Percentiles rank a stretch among this genome's conserved stretches.
phyloP scores from a whole-genome alignment of 148 eudicot species.

The Nyssa sinensis region DNA sequence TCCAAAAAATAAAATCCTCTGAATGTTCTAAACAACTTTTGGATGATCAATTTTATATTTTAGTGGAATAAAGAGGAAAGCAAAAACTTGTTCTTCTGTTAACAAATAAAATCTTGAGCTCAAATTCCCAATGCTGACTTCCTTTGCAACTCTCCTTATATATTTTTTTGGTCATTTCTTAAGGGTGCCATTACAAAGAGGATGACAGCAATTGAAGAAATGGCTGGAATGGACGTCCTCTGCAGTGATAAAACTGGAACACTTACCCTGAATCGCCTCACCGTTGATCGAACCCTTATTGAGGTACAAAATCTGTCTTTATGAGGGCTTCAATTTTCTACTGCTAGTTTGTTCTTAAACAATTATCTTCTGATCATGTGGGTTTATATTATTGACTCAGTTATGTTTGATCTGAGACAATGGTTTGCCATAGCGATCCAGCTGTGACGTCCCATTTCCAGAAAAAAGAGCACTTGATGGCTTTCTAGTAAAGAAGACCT shows the following conservation, averaged over 20 bases:
- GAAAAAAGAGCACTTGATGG: too few relatives aligned
- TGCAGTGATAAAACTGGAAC: constrained; percentile 85
- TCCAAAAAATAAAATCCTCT: too few relatives aligned
- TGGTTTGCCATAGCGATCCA: background rate
- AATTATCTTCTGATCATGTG: background rate
- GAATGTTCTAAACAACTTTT: background rate
- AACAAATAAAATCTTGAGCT: background rate
- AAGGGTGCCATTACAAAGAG: constrained; percentile 83
- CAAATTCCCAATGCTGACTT: background rate
- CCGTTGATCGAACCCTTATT: constrained; percentile 64
- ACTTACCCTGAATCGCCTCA: constrained; percentile 63
- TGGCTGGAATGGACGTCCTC: constrained; percentile 88
- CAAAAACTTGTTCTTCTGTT: background rate
- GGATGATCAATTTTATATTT: background rate
- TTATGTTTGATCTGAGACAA: background rate
- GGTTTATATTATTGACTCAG: background rate
- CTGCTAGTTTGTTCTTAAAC: constrained; percentile 1
- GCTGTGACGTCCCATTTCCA: background rate
- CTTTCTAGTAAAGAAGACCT: too few relatives aligned
- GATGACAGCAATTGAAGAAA: constrained; percentile 87
- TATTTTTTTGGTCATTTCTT: background rate
- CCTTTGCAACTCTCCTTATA: background rate
- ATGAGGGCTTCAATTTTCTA: background rate
- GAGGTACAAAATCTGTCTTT: constrained; percentile 42
- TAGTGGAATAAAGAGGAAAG: background rate